Evolutionary conservation across 176 grass and related monocot genomes (phyloP).

Genomic region (Secale cereale): DNA sequence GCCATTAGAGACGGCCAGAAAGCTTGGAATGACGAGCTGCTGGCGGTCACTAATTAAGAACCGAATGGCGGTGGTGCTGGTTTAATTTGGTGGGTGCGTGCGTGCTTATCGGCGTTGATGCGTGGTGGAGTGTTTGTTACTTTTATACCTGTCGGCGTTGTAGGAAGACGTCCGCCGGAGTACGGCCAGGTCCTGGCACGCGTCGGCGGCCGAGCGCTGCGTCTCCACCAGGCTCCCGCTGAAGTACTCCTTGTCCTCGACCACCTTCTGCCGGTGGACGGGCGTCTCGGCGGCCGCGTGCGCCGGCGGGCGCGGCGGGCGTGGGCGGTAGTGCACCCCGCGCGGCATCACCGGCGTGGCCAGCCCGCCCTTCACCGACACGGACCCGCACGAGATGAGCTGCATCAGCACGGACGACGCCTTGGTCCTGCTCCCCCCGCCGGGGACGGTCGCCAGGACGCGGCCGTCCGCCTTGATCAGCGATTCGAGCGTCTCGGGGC

Average conservation of each 20-base stretch:
- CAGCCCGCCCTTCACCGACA: conserved; percentile 42
- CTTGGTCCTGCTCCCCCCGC: conserved; percentile 28
- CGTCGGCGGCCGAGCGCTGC: conserved; percentile 21
- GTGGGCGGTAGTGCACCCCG: conserved; percentile 22
- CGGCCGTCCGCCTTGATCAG: conserved; percentile 57
- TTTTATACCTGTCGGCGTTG: conserved; percentile 65
- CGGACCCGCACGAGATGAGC: conserved; percentile 83
- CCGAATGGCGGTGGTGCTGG: not conserved
- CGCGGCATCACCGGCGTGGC: conserved; percentile 39
- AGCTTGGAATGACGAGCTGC: not conserved
- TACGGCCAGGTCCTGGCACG: conserved; percentile 25
- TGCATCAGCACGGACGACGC: conserved; percentile 83
- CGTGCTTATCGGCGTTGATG: not conserved
- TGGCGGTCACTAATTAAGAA: not conserved
- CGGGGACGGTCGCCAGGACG: conserved; percentile 19
- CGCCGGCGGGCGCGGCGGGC: conserved; percentile 24
- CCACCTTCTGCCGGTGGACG: conserved; percentile 16
- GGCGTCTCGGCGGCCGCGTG: not conserved
- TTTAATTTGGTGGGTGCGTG: not conserved
- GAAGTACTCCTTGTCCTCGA: conserved; percentile 82
- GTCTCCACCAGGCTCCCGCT: conserved; percentile 73
- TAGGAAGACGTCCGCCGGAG: conserved; percentile 72
- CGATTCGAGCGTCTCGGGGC: conserved; percentile 74
- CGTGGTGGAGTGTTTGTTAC: not conserved
- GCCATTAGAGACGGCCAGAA: not conserved